Evolutionary conservation across 352 stramenopile genomes (phyloP).

Genomic region (Globisporangium carolinianum): DNA sequence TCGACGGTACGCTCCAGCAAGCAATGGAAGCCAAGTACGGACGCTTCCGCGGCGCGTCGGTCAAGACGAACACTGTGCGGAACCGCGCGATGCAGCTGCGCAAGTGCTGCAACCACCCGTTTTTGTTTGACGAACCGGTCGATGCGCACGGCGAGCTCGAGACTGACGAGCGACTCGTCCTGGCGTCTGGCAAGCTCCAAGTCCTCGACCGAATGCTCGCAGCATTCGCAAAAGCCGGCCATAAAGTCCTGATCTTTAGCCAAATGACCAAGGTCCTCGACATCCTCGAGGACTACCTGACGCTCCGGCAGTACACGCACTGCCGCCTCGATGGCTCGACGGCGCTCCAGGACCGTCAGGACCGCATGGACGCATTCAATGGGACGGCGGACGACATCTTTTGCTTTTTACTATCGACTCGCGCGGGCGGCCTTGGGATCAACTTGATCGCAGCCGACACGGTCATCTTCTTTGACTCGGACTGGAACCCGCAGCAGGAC

Average conservation of each 20-base stretch:
- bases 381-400: constrained; percentile 56
- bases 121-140: constrained; percentile 88
- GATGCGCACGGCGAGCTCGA: constrained; percentile 39
- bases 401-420: constrained; percentile 80
- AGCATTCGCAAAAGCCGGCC: constrained; percentile 91
- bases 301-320: constrained; percentile 86
- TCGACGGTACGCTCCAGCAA: constrained; percentile 81
- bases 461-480: constrained; percentile 97
- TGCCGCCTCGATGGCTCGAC: constrained; percentile 96
- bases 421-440: constrained; percentile 95
- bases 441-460: constrained; percentile 96
- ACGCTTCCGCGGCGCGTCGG: constrained; percentile 36
- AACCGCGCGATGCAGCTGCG: constrained; percentile 96
- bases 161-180: constrained; percentile 88
- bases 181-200: constrained; percentile 96
- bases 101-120: constrained; percentile 99
- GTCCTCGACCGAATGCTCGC: constrained; percentile 97
- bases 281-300: constrained; percentile 96
- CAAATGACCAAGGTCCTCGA: constrained; percentile 98
- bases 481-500: constrained; percentile 99
- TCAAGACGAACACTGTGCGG: constrained; percentile 48
- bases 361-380: constrained; percentile 98
- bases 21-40: constrained; percentile 83
- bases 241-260: constrained; percentile 98
- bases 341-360: constrained; percentile 87